phyloP scores from a whole-genome alignment of 208 protist species.

The Trypanosoma theileri region DNA sequence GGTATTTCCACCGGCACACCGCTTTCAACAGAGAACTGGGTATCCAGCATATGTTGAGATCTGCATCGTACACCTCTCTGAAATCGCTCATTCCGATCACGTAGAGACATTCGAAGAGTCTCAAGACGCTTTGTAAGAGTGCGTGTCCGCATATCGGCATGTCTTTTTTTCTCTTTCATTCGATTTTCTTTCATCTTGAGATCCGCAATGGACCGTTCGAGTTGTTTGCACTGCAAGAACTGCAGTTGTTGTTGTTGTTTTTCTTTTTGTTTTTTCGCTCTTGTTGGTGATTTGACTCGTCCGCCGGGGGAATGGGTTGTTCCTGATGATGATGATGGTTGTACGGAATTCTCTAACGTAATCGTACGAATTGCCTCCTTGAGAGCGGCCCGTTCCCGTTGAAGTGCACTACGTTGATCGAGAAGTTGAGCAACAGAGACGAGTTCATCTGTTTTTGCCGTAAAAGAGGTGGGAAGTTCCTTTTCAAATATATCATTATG shows the following conservation, averaged over 20 bases:
- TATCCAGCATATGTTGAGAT: not conserved
- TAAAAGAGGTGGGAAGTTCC: no score
- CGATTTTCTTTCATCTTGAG: not conserved
- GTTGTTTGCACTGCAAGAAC: not conserved
- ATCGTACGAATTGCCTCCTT: constrained; percentile 10
- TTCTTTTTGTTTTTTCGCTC: not conserved
- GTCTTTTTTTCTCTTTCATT: not conserved
- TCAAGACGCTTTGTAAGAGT: constrained; percentile 6
- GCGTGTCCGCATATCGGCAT: not conserved
- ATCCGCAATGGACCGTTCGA: not conserved
- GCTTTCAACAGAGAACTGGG: not conserved
- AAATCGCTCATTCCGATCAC: not conserved
- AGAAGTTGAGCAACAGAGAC: not conserved
- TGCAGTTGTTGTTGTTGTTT: not conserved
- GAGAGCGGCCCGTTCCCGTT: not conserved
- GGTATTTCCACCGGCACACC: not conserved
- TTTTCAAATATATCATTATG: not conserved
- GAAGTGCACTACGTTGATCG: constrained; percentile 1
- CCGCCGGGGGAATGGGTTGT: no score
- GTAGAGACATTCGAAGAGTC: not conserved
- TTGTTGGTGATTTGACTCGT: no score
- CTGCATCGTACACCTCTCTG: no score
- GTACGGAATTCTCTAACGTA: not conserved
- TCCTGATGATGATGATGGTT: not conserved
- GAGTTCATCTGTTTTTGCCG: not conserved